Conservation (phyloP, 2,329 filamentous ascomycete genomes). For the Colletotrichum sp. region DNA sequence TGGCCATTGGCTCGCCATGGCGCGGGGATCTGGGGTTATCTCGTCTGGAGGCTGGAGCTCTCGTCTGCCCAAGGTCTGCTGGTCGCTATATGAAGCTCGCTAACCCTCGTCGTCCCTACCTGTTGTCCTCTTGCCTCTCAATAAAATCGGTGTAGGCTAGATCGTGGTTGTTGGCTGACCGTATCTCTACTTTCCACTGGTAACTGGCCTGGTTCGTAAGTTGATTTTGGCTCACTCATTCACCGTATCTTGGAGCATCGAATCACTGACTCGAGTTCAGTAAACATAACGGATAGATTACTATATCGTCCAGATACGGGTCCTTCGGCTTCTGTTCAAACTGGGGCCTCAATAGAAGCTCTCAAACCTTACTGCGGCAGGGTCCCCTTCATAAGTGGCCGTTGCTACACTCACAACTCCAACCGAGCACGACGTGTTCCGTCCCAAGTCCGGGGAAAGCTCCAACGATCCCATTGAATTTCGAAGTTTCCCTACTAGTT, state of each 20-base stretch:
- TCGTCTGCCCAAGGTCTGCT: background rate
- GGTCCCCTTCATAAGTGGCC: background rate
- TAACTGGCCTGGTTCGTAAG: background rate
- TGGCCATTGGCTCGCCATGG: background rate
- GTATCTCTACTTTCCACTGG: background rate
- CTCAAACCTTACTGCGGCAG: background rate
- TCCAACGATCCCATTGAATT: background rate
- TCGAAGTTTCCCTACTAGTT: background rate
- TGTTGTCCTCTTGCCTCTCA: background rate
- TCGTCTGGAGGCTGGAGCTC: background rate
- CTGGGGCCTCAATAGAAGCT: background rate
- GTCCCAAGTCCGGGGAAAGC: background rate
- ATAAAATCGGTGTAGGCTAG: background rate
- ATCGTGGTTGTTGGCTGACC: background rate
- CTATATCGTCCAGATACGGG: background rate
- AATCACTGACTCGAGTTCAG: background rate
- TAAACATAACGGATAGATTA: background rate
- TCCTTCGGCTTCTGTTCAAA: background rate
- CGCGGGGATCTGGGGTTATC: background rate
- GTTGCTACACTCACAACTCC: background rate
- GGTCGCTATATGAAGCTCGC: background rate
- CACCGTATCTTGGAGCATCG: background rate
- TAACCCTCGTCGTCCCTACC: background rate
- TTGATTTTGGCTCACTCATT: background rate
- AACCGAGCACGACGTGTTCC: background rate